Evolutionary conservation across 2,329 filamentous ascomycete genomes (phyloP).

Genomic region (Ceratocystis albifundus): DNA sequence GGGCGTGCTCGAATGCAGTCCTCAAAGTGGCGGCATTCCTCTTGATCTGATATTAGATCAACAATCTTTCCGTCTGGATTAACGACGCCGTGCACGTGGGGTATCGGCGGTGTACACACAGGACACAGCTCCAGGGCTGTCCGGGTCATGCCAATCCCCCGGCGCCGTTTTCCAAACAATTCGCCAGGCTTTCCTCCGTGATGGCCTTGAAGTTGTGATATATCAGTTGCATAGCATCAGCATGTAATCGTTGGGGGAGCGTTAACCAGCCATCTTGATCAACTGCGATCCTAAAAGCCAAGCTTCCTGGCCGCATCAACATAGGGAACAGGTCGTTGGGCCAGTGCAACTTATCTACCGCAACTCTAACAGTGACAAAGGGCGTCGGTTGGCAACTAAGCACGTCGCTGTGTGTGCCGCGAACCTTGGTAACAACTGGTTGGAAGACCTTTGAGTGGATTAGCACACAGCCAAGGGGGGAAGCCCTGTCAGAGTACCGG

Average conservation of each 20-base stretch:
- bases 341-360: slow-evolving; percentile 8
- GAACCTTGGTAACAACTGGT: neutral
- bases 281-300: slow-evolving; percentile 2
- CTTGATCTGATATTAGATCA: slow-evolving; percentile 19
- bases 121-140: neutral
- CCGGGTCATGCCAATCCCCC: neutral
- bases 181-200: neutral
- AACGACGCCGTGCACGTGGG: slow-evolving; percentile 10
- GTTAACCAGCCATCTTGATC: slow-evolving; percentile 14
- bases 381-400: slow-evolving; percentile 1
- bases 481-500: neutral
- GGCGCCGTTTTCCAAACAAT: neutral
- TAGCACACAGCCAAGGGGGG: neutral
- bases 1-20: slow-evolving; percentile 16
- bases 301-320: slow-evolving; percentile 6
- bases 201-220: slow-evolving; percentile 18
- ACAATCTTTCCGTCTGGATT: slow-evolving; percentile 17
- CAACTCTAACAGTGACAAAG: slow-evolving; percentile 12
- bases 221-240: slow-evolving; percentile 14
- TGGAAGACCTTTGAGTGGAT: slow-evolving; percentile 7
- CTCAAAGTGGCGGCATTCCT: slow-evolving; percentile 22
- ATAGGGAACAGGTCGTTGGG: slow-evolving; percentile 7
- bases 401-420: neutral
- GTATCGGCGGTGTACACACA: slow-evolving; percentile 12
- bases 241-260: slow-evolving; percentile 14